phyloP scores from a whole-genome alignment of 148 eudicot species.

The Hydrangea macrophylla region DNA sequence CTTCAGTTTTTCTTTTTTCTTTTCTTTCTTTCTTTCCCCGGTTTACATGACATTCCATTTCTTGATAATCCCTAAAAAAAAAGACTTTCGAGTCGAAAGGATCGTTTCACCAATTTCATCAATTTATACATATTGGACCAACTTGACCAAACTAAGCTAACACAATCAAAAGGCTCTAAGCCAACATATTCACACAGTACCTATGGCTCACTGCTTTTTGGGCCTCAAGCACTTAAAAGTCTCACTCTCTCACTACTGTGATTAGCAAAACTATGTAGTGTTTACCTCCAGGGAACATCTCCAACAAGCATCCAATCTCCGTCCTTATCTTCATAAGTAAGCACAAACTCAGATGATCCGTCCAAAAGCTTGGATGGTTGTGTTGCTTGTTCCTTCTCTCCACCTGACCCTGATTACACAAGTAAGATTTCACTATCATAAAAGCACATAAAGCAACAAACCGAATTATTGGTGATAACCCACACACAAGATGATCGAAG shows the following conservation, averaged over 20 bases:
- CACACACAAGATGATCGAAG: not conserved
- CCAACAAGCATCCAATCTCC: slow-evolving; percentile 75
- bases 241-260: not conserved
- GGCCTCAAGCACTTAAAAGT: not conserved
- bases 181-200: not conserved
- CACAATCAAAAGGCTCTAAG: not conserved
- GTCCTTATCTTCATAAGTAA: slow-evolving; percentile 63
- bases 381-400: slow-evolving; percentile 30
- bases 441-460: not conserved
- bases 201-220: not conserved
- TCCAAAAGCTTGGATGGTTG: slow-evolving; percentile 55
- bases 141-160: no score
- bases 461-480: not conserved
- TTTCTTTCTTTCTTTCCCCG: not conserved
- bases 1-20: not conserved
- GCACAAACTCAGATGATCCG: slow-evolving; percentile 56
- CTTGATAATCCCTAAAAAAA: no score
- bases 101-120: not conserved
- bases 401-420: slow-evolving; percentile 22
- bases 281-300: slow-evolving; percentile 67
- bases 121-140: not conserved
- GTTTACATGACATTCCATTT: no score
- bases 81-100: no score
- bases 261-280: not conserved
- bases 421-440: slow-evolving; percentile 1